Evolutionary conservation across 805 yeast genomes (phyloP), one percentile per base, ranked within the genome.

Genomic region (Candida namnaoensis): DNA sequence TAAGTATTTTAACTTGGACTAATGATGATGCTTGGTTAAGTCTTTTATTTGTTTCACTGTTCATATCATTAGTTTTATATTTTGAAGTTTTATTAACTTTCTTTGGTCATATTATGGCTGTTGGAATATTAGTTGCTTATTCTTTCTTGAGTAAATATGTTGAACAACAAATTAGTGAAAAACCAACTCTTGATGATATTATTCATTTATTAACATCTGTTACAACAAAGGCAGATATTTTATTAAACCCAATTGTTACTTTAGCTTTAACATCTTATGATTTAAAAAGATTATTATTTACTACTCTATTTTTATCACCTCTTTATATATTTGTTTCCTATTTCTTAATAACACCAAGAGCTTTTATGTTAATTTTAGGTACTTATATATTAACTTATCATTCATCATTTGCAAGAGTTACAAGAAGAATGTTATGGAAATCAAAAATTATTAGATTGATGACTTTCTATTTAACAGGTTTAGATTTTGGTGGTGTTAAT

Each of bases 1-100:
- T 88, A 42, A 80, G 86, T 36, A 69, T 88, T 34, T 60, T 86
- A 33, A 90, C 98, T 0, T 91, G 99, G 99, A 85, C 97, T 3
- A 80, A 80, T 47, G 90, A 84, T 33, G 93, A 87, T 57, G 69
- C 74, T 32, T 88, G 91, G 87, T 63, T 81, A 42, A 78, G 88
- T 52, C 65, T 84, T 15, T 69, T 88, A 26, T 52, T 82, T 37
- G 72, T 83, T 24, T 65, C 77, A 2, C 51, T 67, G 11, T 80
- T 75, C 58, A 65, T 78, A 1, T 62, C 82, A 5, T 55, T 73
- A 5, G 84, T 87, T 19, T 61, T 83, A n/a, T 86, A 88, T 62
- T 86, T 85, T 57, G 95, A 88, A 53, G 62, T 68, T n/a, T 61
- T 88, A 41, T 72, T 87, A 33, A 76, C 76, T n/a, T 88, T 86